These are phyloP conservation scores for Candida ortonii DNA, from an alignment of 805 yeast genomes.

Conservation along the genomic window DNA sequence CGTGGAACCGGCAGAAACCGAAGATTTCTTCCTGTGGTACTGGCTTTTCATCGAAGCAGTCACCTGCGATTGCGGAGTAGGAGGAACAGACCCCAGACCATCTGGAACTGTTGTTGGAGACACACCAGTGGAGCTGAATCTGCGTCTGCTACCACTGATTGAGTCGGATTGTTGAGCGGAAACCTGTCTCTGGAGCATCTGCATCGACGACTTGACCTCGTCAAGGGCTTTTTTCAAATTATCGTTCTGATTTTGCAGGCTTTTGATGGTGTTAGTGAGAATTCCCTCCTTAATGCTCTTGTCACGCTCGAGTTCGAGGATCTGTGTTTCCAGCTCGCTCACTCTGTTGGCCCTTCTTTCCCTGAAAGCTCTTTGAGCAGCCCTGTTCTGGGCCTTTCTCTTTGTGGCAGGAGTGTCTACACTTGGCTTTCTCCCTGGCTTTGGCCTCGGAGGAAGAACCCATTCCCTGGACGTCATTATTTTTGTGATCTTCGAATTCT, in stretches of 20 bases:
- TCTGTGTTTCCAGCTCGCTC: slow-evolving; percentile 69
- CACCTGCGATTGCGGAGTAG: slow-evolving; percentile 17
- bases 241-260: slow-evolving; percentile 44
- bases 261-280: slow-evolving; percentile 49
- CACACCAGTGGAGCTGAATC: slow-evolving; percentile 12
- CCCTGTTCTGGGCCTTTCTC: slow-evolving; percentile 86
- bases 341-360: slow-evolving; percentile 83
- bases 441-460: slow-evolving; percentile 61
- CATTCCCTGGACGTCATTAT: slow-evolving; percentile 59
- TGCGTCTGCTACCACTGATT: slow-evolving; percentile 5
- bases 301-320: slow-evolving; percentile 65
- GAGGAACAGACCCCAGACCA: slow-evolving; percentile 15
- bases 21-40: background rate
- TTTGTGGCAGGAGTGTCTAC: slow-evolving; percentile 78
- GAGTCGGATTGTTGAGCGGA: background rate
- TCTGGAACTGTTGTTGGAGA: slow-evolving; percentile 18
- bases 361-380: slow-evolving; percentile 91
- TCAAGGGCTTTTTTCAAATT: slow-evolving; percentile 41
- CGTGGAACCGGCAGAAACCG: slow-evolving; percentile 3
- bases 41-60: slow-evolving; percentile 5
- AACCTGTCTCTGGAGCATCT: slow-evolving; percentile 18
- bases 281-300: slow-evolving; percentile 58
- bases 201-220: slow-evolving; percentile 32
- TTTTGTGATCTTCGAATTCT: slow-evolving; percentile 36
- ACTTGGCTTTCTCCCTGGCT: slow-evolving; percentile 49